Evolutionary conservation across 345 rosid species (phyloP).

Genomic region (Eucalyptus marginata): DNA sequence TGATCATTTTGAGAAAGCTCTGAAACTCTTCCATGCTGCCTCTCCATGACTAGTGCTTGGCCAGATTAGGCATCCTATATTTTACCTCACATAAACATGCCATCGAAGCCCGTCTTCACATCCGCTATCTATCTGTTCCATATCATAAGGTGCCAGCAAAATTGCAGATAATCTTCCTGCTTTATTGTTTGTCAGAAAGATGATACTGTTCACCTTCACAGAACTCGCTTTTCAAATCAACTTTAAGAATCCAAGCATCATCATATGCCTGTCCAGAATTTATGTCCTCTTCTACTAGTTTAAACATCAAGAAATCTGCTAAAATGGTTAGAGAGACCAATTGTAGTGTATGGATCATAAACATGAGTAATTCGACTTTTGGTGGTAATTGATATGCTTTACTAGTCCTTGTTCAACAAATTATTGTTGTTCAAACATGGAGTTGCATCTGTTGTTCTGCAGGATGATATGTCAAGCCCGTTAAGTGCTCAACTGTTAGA

Average conservation of each 20-base stretch:
- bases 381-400: neutral
- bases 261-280: neutral
- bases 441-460: neutral
- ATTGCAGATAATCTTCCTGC: neutral
- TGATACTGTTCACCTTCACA: neutral
- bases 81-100: neutral
- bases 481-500: constrained; percentile 54
- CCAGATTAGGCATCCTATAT: neutral
- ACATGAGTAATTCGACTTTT: neutral
- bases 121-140: neutral
- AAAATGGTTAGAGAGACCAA: neutral
- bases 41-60: neutral
- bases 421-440: neutral
- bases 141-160: neutral
- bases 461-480: constrained; percentile 82
- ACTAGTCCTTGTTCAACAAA: neutral
- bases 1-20: constrained; percentile 14
- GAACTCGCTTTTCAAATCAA: neutral
- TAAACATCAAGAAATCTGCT: neutral
- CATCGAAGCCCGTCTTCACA: rapidly evolving
- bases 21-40: constrained; percentile 4
- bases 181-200: neutral
- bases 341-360: neutral
- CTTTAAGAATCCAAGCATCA: neutral
- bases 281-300: neutral